Evolutionary conservation across 345 rosid genomes (phyloP).

Genomic region (Punica granatum): DNA sequence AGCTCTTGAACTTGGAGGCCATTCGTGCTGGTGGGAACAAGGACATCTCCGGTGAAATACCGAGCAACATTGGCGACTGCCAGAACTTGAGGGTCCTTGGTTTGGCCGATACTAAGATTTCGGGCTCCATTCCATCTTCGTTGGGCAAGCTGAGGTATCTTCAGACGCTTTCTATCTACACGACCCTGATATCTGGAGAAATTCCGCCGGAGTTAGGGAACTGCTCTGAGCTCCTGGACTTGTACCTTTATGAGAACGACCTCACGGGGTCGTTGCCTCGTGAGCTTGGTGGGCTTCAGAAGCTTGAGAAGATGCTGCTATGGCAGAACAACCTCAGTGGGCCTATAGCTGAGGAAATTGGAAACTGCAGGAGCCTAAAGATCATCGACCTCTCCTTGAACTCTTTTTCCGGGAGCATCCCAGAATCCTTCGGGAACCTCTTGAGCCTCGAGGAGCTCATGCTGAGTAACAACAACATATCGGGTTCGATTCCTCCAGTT

Average conservation of each 20-base stretch:
- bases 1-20: slow-evolving; percentile 36
- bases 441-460: slow-evolving; percentile 64
- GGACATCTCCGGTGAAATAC: slow-evolving; percentile 64
- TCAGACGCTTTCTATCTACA: slow-evolving; percentile 49
- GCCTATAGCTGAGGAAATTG: slow-evolving; percentile 62
- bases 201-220: slow-evolving; percentile 68
- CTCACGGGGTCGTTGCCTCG: slow-evolving; percentile 57
- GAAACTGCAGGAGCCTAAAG: slow-evolving; percentile 54
- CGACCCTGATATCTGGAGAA: slow-evolving; percentile 61
- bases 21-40: slow-evolving; percentile 79
- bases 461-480: slow-evolving; percentile 77
- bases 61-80: slow-evolving; percentile 66
- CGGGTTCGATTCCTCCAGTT: slow-evolving; percentile 68
- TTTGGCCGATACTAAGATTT: slow-evolving; percentile 64
- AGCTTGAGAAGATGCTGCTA: slow-evolving; percentile 54
- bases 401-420: slow-evolving; percentile 64
- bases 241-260: slow-evolving; percentile 72
- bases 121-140: slow-evolving; percentile 62
- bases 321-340: slow-evolving; percentile 75
- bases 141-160: slow-evolving; percentile 65
- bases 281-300: slow-evolving; percentile 47
- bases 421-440: slow-evolving; percentile 54
- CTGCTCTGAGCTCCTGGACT: slow-evolving; percentile 51
- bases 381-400: slow-evolving; percentile 76
- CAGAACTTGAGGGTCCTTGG: slow-evolving; percentile 50